Percentiles rank a stretch among this genome's conserved stretches.
These are phyloP conservation scores for Cladophialophora bantiana DNA, from an alignment of 2,329 filamentous ascomycete genomes.

Conservation along the genomic window DNA sequence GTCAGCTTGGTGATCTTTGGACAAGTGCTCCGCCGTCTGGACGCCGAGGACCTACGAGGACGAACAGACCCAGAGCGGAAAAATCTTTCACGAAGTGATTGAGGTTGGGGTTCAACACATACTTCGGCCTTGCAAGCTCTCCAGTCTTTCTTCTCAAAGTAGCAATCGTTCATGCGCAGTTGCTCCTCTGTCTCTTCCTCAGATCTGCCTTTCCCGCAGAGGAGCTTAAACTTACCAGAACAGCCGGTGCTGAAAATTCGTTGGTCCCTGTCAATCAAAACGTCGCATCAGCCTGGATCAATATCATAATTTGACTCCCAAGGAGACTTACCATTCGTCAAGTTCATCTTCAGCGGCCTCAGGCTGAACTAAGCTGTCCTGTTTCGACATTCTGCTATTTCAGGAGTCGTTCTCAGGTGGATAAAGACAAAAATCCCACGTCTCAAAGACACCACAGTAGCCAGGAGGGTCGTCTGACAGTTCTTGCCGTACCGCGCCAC, in stretches of 20 bases:
- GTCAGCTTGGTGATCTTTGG: conserved; percentile 12
- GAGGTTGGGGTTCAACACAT: conserved; percentile 49
- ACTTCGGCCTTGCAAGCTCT: conserved; percentile 86
- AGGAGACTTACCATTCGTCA: conserved; percentile 80
- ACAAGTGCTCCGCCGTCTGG: not conserved
- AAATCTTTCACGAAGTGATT: conserved; percentile 4
- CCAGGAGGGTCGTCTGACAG: conserved; percentile 17
- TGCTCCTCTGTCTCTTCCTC: conserved; percentile 74
- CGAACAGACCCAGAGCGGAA: conserved; percentile 11
- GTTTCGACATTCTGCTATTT: conserved; percentile 61
- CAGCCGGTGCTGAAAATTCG: conserved; percentile 97
- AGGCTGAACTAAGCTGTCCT: conserved; percentile 55
- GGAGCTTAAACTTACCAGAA: conserved; percentile 60
- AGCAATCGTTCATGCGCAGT: conserved; percentile 89
- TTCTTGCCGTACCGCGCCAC: not conserved
- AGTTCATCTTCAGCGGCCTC: conserved; percentile 80
- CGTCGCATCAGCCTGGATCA: conserved; percentile 1
- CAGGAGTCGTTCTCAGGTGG: conserved; percentile 11
- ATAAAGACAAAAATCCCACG: conserved; percentile 24
- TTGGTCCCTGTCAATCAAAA: conserved; percentile 76
- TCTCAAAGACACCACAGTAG: conserved; percentile 4
- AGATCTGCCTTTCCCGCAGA: conserved; percentile 9
- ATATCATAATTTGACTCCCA: conserved; percentile 14
- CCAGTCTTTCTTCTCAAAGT: conserved; percentile 97
- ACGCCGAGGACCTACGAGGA: conserved; percentile 22